These are phyloP conservation scores for Pyrenopolyporus hunteri DNA, from an alignment of 495 filamentous ascomycete genomes.

Conservation along the genomic window DNA sequence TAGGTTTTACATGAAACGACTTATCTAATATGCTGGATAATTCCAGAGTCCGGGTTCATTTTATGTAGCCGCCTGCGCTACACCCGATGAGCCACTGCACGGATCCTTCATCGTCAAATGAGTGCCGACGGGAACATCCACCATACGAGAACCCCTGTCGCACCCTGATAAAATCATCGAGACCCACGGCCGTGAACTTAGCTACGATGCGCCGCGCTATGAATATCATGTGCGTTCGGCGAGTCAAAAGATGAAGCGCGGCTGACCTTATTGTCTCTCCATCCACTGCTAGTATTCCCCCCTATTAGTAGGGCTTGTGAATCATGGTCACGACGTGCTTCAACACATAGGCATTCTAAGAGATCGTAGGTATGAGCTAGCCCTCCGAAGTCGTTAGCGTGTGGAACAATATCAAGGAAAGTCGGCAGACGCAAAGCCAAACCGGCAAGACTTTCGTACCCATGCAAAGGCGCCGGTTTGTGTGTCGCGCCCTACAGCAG, in stretches of 20 bases:
- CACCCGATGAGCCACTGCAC: no score
- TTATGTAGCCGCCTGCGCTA: slow-evolving; percentile 28
- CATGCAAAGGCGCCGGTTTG: slow-evolving; percentile 26
- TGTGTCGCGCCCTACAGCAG: slow-evolving; percentile 19
- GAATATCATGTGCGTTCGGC: neutral
- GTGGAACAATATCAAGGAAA: slow-evolving; percentile 4
- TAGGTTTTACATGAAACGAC: no score
- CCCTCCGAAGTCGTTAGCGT: neutral
- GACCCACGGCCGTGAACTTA: neutral
- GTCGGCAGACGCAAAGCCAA: no score
- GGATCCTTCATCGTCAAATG: neutral
- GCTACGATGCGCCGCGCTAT: no score
- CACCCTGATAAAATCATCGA: neutral
- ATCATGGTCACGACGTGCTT: no score
- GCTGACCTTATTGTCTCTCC: neutral
- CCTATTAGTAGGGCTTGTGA: neutral
- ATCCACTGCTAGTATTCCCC: neutral
- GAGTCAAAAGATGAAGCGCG: neutral
- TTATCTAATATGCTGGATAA: slow-evolving; percentile 1
- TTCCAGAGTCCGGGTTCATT: slow-evolving; percentile 21
- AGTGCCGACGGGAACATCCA: slow-evolving; percentile 3
- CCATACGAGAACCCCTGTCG: neutral
- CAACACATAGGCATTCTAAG: neutral
- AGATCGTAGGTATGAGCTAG: neutral
- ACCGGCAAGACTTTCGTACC: slow-evolving; percentile 12